Percentiles rank a stretch among this genome's conserved stretches.
These are phyloP conservation scores for Citrus unshiu DNA, from an alignment of 345 rosid genomes.

Conservation along the genomic window DNA sequence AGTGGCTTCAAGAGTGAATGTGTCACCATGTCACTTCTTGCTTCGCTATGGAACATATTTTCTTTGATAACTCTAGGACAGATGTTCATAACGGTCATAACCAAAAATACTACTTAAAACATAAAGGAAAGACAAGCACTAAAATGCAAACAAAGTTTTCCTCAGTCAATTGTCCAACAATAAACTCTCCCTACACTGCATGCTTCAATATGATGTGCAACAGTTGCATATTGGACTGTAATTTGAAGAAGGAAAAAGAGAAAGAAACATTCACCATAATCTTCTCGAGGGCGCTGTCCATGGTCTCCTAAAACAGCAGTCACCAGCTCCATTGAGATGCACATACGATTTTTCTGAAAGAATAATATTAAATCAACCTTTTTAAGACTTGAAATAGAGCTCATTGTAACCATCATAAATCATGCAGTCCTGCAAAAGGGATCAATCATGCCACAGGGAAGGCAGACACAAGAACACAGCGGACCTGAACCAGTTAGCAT, in stretches of 20 bases:
- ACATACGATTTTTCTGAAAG: conserved; percentile 66
- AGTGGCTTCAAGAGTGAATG: neutral
- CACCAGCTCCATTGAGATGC: conserved; percentile 96
- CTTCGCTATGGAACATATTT: neutral
- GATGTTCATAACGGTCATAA: neutral
- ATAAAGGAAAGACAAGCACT: neutral
- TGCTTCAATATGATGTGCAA: neutral
- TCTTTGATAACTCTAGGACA: neutral
- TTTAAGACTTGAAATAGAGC: neutral
- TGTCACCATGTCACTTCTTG: neutral
- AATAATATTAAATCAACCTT: conserved; percentile 4
- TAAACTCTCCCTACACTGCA: neutral
- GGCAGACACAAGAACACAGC: neutral
- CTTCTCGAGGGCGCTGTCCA: conserved; percentile 89
- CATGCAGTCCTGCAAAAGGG: neutral
- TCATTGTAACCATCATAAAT: neutral
- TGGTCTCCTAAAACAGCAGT: conserved; percentile 99
- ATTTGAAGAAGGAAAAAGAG: conserved; percentile 6
- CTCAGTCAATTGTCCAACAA: neutral
- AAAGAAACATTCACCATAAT: conserved; percentile 52
- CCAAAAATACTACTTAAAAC: neutral
- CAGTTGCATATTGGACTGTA: neutral
- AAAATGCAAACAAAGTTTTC: neutral
- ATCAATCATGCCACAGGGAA: neutral
- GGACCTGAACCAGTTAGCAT: neutral